These are phyloP conservation scores for Phytophthora kernoviae DNA, from an alignment of 352 stramenopile genomes.

Conservation along the genomic window DNA sequence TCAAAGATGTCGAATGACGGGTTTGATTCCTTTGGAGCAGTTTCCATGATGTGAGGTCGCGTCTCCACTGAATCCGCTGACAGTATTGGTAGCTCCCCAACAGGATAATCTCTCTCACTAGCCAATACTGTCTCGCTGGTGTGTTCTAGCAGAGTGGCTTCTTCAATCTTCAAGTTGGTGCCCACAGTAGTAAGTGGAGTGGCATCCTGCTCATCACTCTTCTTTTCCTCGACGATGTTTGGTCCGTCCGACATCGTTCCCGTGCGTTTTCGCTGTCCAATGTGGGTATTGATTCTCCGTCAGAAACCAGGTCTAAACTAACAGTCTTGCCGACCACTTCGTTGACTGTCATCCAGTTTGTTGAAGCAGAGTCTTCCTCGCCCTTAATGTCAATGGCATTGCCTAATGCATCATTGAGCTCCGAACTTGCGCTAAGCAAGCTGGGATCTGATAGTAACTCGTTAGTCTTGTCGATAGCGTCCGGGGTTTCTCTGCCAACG, in stretches of 20 bases:
- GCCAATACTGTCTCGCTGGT: slow-evolving; percentile 1
- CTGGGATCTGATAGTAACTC: slow-evolving; percentile 7
- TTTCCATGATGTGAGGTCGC: not conserved
- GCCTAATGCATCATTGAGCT: not conserved
- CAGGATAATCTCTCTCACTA: not conserved
- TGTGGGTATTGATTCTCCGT: slow-evolving; percentile 11
- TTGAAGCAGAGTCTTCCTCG: slow-evolving; percentile 10
- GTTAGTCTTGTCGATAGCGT: slow-evolving; percentile 1
- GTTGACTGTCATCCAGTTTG: slow-evolving; percentile 33
- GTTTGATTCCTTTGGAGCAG: slow-evolving; percentile 8
- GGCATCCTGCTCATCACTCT: slow-evolving; percentile 3
- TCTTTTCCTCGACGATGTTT: not conserved
- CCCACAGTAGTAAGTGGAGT: slow-evolving; percentile 2
- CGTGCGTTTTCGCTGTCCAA: slow-evolving; percentile 3
- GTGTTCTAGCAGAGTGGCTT: not conserved
- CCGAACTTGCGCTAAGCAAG: slow-evolving; percentile 1
- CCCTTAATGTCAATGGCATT: too few relatives aligned
- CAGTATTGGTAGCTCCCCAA: not conserved
- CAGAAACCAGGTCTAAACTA: slow-evolving; percentile 10
- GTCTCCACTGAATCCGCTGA: not conserved
- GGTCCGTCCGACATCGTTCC: not conserved
- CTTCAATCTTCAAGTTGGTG: slow-evolving; percentile 1
- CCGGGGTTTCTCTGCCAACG: slow-evolving; percentile 4
- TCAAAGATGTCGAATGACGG: slow-evolving; percentile 38
- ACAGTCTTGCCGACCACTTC: slow-evolving; percentile 7